These are phyloP conservation scores for Leucocoprinus sp. DNA, from an alignment of 768 basidiomycete genomes.

Conservation along the genomic window DNA sequence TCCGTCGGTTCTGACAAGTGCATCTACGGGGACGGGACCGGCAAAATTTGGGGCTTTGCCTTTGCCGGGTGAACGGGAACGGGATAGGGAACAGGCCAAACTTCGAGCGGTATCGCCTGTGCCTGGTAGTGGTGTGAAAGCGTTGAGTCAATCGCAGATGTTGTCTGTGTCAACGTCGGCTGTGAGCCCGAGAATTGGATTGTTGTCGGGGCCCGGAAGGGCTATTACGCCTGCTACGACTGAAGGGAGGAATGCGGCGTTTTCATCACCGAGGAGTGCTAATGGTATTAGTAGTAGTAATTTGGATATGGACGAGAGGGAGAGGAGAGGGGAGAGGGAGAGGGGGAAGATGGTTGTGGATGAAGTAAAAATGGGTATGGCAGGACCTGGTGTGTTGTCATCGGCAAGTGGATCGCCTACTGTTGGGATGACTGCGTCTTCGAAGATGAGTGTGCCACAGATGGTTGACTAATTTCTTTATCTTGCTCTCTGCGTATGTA, in stretches of 20 bases:
- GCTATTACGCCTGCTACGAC: constrained; percentile 14
- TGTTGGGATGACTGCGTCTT: constrained; percentile 16
- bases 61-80: constrained; percentile 12
- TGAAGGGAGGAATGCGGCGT: constrained; percentile 1
- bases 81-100: not conserved
- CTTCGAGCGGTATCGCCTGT: not conserved
- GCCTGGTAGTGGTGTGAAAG: constrained; percentile 11
- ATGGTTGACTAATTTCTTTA: constrained; percentile 23
- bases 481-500: not conserved
- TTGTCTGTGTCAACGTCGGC: constrained; percentile 24
- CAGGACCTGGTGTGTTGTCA: not conserved
- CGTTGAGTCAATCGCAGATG: constrained; percentile 26
- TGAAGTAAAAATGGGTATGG: not conserved
- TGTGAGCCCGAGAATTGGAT: constrained; percentile 21
- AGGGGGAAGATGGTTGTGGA: not conserved
- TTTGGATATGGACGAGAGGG: too few species aligned
- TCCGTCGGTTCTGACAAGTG: not conserved
- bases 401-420: not conserved
- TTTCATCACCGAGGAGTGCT: constrained; percentile 3
- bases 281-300: constrained; percentile 1
- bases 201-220: constrained; percentile 11
- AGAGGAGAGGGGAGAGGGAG: not conserved
- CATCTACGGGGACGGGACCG: not conserved
- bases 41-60: constrained; percentile 17
- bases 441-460: constrained; percentile 37